Conservation (phyloP, 805 yeast species). For the Kazachstania psychrophila region DNA sequence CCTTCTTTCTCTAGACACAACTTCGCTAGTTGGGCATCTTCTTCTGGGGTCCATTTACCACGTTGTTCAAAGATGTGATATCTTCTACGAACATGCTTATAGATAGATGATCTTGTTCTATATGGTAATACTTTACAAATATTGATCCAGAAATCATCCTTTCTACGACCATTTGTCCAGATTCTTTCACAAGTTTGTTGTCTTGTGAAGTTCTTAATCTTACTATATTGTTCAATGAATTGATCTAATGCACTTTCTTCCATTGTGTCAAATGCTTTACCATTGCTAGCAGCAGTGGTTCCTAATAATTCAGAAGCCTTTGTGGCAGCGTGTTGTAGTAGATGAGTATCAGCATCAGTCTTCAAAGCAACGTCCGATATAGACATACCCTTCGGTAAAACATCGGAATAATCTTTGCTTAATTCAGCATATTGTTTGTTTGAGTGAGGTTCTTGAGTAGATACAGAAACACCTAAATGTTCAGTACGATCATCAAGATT, state of each 20-base stretch:
- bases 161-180: slow-evolving; percentile 78
- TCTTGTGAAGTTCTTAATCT: slow-evolving; percentile 50
- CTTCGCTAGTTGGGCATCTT: slow-evolving; percentile 57
- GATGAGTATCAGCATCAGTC: slow-evolving; percentile 32
- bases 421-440: slow-evolving; percentile 12
- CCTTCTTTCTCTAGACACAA: slow-evolving; percentile 62
- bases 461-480: slow-evolving; percentile 6
- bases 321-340: slow-evolving; percentile 35
- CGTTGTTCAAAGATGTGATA: slow-evolving; percentile 82
- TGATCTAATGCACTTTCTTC: slow-evolving; percentile 70
- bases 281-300: slow-evolving; percentile 26
- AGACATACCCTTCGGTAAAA: slow-evolving; percentile 21
- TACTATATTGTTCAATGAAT: slow-evolving; percentile 62
- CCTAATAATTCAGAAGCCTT: slow-evolving; percentile 33
- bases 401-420: slow-evolving; percentile 14
- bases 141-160: slow-evolving; percentile 85
- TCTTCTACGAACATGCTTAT: slow-evolving; percentile 84
- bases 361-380: slow-evolving; percentile 7
- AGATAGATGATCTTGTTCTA: slow-evolving; percentile 80
- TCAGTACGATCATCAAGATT: slow-evolving; percentile 4
- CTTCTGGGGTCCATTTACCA: slow-evolving; percentile 84
- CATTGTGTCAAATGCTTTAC: slow-evolving; percentile 25
- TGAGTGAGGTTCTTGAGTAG: slow-evolving; percentile 2
- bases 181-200: slow-evolving; percentile 71
- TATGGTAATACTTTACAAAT: slow-evolving; percentile 72